A percentile compares a stretch with the other conserved stretches of the same genome.
These are phyloP conservation scores for Yarrowia sp. DNA, from an alignment of 805 yeast genomes.

Conservation along the genomic window DNA sequence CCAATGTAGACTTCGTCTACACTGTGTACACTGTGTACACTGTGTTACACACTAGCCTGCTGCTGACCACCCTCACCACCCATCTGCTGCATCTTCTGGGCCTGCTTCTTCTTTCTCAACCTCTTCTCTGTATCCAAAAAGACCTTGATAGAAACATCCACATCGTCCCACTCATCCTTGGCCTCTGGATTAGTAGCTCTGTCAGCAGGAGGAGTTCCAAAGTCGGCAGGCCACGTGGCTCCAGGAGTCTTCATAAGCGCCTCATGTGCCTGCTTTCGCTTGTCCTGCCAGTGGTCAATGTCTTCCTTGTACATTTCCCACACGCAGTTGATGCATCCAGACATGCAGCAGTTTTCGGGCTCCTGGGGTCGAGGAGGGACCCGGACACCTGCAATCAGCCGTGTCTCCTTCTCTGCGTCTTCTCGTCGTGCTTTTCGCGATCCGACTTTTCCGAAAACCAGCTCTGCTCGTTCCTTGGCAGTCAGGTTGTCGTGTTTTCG, in stretches of 20 bases:
- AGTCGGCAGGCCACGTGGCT: slow-evolving; percentile 61
- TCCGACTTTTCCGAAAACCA: slow-evolving; percentile 39
- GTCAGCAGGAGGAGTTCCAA: slow-evolving; percentile 50
- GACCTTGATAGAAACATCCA: slow-evolving; percentile 72
- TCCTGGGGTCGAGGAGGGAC: slow-evolving; percentile 85
- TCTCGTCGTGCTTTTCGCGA: slow-evolving; percentile 35
- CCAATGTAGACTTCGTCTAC: no score
- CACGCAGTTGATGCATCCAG: slow-evolving; percentile 94
- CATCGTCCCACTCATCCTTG: slow-evolving; percentile 52
- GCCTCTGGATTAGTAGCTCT: slow-evolving; percentile 13
- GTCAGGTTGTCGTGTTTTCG: slow-evolving; percentile 17
- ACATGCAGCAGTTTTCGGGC: slow-evolving; percentile 96
- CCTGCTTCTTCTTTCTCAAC: slow-evolving; percentile 44
- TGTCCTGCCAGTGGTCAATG: slow-evolving; percentile 69
- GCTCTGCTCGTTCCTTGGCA: slow-evolving; percentile 28
- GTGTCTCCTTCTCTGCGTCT: slow-evolving; percentile 37
- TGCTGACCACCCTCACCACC: background rate
- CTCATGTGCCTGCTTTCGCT: slow-evolving; percentile 58
- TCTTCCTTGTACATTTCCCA: slow-evolving; percentile 94
- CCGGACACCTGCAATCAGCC: slow-evolving; percentile 56
- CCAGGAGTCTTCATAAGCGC: slow-evolving; percentile 40
- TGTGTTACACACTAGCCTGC: background rate
- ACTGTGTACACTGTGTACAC: no score
- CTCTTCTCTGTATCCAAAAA: slow-evolving; percentile 80
- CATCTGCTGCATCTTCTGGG: slow-evolving; percentile 12